A percentile compares a stretch with the other conserved stretches of the same genome.
Conservation (phyloP, 352 stramenopile genomes). For the Pythium pectinolyticum region DNA sequence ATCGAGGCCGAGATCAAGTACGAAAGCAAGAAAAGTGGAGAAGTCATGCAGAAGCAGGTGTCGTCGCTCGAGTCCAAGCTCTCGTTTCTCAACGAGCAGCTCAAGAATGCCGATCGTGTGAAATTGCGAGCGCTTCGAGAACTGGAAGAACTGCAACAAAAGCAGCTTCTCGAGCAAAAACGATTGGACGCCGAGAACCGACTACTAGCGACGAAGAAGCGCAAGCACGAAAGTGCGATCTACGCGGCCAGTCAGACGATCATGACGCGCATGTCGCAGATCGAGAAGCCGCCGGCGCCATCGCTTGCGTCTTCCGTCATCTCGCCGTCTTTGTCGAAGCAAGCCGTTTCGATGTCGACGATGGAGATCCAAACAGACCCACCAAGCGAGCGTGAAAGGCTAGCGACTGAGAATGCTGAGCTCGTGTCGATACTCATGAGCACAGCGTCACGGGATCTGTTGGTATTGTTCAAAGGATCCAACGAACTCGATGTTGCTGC, state of each 20-base stretch:
- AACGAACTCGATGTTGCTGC: constrained; percentile 11
- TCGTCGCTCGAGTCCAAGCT: constrained; percentile 58
- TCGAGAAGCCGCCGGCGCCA: constrained; percentile 11
- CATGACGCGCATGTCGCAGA: constrained; percentile 31
- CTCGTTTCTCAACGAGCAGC: constrained; percentile 47
- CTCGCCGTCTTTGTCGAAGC: not conserved
- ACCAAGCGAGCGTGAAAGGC: constrained; percentile 24
- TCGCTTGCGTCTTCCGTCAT: not conserved
- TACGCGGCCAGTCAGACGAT: constrained; percentile 54
- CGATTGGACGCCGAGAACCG: constrained; percentile 63
- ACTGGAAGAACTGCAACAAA: constrained; percentile 60
- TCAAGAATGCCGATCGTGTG: constrained; percentile 59
- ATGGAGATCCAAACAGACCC: constrained; percentile 16
- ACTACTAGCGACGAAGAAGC: constrained; percentile 62
- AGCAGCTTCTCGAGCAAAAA: constrained; percentile 58
- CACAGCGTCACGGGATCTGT: constrained; percentile 22
- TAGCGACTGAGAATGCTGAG: constrained; percentile 30
- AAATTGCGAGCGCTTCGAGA: constrained; percentile 52
- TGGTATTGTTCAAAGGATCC: constrained; percentile 32
- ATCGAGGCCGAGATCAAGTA: constrained; percentile 52
- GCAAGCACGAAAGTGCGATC: constrained; percentile 53
- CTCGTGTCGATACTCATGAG: constrained; percentile 22
- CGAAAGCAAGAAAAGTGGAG: constrained; percentile 41
- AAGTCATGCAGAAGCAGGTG: constrained; percentile 45
- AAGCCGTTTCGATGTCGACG: not conserved